Evolutionary conservation across 2,329 filamentous ascomycete genomes (phyloP), one percentile per base, ranked within the genome.

Genomic region (Cladosporium sp.): DNA sequence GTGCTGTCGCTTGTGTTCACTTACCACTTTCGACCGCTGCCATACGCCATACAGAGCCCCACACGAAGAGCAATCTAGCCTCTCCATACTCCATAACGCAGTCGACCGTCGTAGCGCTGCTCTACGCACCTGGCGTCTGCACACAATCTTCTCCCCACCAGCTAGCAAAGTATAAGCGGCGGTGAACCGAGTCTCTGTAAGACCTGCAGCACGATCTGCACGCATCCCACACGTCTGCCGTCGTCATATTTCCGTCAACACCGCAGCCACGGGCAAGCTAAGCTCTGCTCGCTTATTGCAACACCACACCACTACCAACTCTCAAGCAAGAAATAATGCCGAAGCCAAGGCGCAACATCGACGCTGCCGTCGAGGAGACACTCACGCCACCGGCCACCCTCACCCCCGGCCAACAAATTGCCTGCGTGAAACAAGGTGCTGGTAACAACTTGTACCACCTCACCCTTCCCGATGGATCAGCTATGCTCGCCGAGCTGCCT

Each of bases 371-470:
- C 48, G 85, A 92, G 70, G 87, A 90, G 72, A 79, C 86, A 77
- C 71, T 85, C 75, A 72, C 77, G 70, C 72, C 87, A 70, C 77
- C 92, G 78, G 70, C 75, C 58, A 68, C 71, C 6, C 74, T 87
- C 19, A 59, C 75, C 4, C 65, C 74, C n/a, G 72, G 71, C 32
- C 82, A 87, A 68, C 78, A 79, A 52, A 83, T 99, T 59, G 91
- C 89, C 17, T 88, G 86, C 58, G 86, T 97, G 58, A 76, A 89
- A 68, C 89, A 90, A 72, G 88, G 88, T 42, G 88, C 91, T 65
- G 93, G 93, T 64, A 96, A 96, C 77, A 95, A 89, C 73, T 80
- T 96, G 40, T 97, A 96, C 78, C 83, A 83, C 42, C 90, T 93
- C 69, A 81, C 87, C 69, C 77, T 92, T 28, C 85, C 92, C 22